These are phyloP conservation scores for Penicillium sp. DNA, from an alignment of 2,329 filamentous ascomycete species.

Conservation along the genomic window DNA sequence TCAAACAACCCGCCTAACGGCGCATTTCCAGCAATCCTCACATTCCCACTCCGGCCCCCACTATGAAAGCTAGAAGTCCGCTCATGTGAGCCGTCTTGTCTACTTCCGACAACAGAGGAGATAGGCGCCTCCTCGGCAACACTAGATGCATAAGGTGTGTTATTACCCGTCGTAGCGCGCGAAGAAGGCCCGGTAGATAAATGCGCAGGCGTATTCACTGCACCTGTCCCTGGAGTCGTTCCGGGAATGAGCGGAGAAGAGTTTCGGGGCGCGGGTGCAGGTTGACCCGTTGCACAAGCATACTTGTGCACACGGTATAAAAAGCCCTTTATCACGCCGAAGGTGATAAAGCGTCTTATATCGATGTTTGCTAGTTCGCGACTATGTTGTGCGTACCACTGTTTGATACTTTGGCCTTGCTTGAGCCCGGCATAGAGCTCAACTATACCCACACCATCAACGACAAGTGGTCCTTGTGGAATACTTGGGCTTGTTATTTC, in stretches of 20 bases:
- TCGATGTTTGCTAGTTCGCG: constrained; percentile 76
- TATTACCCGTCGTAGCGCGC: constrained; percentile 31
- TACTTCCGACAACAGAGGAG: constrained; percentile 9
- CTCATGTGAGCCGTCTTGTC: constrained; percentile 19
- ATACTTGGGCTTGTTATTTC: constrained; percentile 5
- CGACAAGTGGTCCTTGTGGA: constrained; percentile 18
- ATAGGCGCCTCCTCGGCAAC: constrained; percentile 21
- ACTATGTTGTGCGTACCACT: constrained; percentile 79
- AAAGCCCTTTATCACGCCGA: constrained; percentile 93
- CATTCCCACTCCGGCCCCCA: constrained; percentile 20
- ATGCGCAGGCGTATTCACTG: constrained; percentile 5
- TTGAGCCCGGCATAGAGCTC: constrained; percentile 83
- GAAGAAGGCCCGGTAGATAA: constrained; percentile 28
- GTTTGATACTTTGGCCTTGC: constrained; percentile 79
- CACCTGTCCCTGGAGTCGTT: not conserved
- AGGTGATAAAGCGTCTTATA: constrained; percentile 87
- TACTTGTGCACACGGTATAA: constrained; percentile 93
- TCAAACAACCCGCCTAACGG: constrained; percentile 22
- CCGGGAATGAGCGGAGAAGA: constrained; percentile 12
- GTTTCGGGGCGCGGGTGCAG: constrained; percentile 27
- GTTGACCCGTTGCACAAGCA: constrained; percentile 57
- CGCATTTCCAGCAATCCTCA: constrained; percentile 10
- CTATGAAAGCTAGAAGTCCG: constrained; percentile 29
- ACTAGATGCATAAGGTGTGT: constrained; percentile 32
- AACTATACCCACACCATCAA: constrained; percentile 60